Evolutionary conservation across 2,329 filamentous ascomycete species (phyloP).

Genomic region (Periglandula ipomoeae): DNA sequence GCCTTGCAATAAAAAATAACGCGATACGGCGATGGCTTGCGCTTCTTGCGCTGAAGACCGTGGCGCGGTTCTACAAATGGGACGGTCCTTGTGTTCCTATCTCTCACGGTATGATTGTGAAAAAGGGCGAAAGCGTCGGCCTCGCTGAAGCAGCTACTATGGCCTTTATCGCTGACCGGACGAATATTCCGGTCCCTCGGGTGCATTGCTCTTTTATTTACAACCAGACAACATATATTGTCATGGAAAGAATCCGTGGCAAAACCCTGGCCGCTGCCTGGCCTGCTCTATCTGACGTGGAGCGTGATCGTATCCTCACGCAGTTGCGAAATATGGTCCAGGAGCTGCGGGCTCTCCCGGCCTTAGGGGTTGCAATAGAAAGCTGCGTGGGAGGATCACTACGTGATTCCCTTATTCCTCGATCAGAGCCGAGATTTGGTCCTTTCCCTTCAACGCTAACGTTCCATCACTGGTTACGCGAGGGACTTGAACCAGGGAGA

Average conservation of each 20-base stretch:
- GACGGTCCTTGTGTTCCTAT: not conserved
- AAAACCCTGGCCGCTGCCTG: conserved; percentile 10
- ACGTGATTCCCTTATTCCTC: conserved; percentile 18
- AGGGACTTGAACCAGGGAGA: conserved; percentile 17
- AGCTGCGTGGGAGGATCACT: conserved; percentile 20
- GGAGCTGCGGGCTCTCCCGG: conserved; percentile 16
- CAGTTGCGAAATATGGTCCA: conserved; percentile 15
- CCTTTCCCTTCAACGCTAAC: conserved; percentile 22
- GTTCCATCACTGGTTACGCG: conserved; percentile 24
- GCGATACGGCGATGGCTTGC: not conserved
- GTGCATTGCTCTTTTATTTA: conserved; percentile 24
- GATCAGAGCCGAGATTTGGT: conserved; percentile 14
- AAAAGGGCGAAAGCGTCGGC: not conserved
- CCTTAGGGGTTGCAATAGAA: conserved; percentile 11
- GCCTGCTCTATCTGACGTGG: conserved; percentile 8
- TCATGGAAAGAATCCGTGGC: conserved; percentile 31
- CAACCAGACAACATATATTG: conserved; percentile 31
- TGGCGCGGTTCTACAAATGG: not conserved
- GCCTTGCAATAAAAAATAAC: not conserved
- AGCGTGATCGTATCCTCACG: conserved; percentile 9
- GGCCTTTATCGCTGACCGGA: conserved; percentile 12
- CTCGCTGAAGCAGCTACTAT: conserved; percentile 16
- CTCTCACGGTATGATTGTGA: not conserved
- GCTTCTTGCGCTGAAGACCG: not conserved
- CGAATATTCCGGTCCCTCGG: conserved; percentile 13